Conservation (phyloP, 768 basidiomycete species). For the Tylopilus rubrobrunneus region DNA sequence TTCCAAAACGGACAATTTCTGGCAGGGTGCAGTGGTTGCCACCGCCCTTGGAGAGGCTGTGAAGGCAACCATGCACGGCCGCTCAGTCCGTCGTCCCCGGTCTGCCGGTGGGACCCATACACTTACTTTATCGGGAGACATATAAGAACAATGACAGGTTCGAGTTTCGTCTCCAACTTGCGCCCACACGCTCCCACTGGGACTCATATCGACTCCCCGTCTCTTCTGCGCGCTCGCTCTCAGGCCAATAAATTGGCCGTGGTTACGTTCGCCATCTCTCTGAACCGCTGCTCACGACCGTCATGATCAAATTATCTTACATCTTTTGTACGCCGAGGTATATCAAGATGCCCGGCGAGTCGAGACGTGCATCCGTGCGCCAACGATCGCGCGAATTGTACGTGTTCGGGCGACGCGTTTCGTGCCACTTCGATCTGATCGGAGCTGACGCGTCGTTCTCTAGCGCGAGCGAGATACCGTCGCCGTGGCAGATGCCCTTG, state of each 20-base stretch:
- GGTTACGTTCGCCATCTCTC: neutral
- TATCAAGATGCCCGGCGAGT: conserved; percentile 48
- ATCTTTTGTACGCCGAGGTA: conserved; percentile 50
- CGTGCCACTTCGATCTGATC: conserved; percentile 1
- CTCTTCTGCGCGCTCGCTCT: neutral
- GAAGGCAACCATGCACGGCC: no score
- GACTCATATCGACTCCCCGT: neutral
- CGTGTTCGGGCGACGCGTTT: neutral
- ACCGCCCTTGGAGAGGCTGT: no score
- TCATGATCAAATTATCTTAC: conserved; percentile 46
- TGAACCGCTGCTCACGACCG: neutral
- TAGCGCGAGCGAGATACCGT: conserved; percentile 26
- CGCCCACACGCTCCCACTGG: conserved; percentile 8
- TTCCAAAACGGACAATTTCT: neutral
- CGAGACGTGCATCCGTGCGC: conserved; percentile 18
- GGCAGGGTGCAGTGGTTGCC: no score
- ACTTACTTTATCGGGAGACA: neutral
- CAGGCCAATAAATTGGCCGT: neutral
- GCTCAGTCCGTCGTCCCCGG: no score
- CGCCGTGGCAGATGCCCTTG: conserved; percentile 27
- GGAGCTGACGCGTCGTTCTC: neutral
- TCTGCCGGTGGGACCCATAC: neutral
- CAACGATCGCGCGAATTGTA: conserved; percentile 27
- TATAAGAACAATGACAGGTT: neutral
- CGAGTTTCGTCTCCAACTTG: conserved; percentile 1